Evolutionary conservation across 2,329 filamentous ascomycete genomes (phyloP), one percentile per base, ranked within the genome.

Genomic region (Geoglossum cookeanum): DNA sequence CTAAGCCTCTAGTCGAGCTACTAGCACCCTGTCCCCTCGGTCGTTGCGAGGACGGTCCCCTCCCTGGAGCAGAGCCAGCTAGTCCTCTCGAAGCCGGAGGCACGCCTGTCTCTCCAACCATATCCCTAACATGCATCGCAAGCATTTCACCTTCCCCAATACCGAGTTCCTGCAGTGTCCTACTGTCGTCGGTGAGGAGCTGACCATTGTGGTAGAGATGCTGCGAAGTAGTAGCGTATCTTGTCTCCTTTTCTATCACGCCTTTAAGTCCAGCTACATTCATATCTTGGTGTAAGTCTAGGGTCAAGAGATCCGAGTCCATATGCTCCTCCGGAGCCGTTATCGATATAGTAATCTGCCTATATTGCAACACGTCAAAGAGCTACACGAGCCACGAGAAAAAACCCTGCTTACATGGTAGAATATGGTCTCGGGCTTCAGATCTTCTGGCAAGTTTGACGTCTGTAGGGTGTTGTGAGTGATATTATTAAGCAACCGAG

Each of bases 61-160:
- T 27, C 33, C 37, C 57, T 22, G 37, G 29, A 33, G 49, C 49
- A 5, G 55, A 33, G 15, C 51, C 22, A 32, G 44, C 55, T n/a
- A 39, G 42, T n/a, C 35, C 57, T 35, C 49, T 35, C 2, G 44
- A 47, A n/a, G 55, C 57, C 48, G 60, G 59, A 60, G 61, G 60
- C 17, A 45, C 56, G 30, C 39, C 55, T 54, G 59, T 58, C 47
- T 56, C 55, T 47, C 55, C 48, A 58, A 59, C 67, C 58, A 62
- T 63, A 59, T 67, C 63, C 42, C 64, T 68, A 62, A 95, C 84
- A 67, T 94, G 85, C 63, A 97, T 78, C 33, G 86, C 88, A 62
- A 98, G 74, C 86, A 98, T 90, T 66, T 96, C 92, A 57, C 88
- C 88, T 71, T 97, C 87, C 54, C 76, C 79, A 64, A 98, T 85